These are phyloP conservation scores for Coniochaeta ligniaria DNA, from an alignment of 2,329 filamentous ascomycete genomes.

Conservation along the genomic window DNA sequence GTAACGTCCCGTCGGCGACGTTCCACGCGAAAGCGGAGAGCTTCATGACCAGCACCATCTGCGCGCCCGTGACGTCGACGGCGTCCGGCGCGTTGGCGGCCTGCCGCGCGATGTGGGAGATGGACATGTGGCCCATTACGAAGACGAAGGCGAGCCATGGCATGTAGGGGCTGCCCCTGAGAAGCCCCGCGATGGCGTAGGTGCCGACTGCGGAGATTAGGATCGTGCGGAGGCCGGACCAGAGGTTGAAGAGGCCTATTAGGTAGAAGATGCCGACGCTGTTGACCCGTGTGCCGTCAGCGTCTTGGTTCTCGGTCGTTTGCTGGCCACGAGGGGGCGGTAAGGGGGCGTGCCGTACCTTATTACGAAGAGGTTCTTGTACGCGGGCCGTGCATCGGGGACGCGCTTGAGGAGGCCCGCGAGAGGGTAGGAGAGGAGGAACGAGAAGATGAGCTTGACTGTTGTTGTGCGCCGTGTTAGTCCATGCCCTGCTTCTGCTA, in stretches of 20 bases:
- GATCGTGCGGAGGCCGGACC: conserved; percentile 75
- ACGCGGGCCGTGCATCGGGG: conserved; percentile 73
- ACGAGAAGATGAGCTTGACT: conserved; percentile 92
- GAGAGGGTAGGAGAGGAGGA: conserved; percentile 87
- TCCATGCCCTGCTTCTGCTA: not conserved
- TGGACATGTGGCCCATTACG: conserved; percentile 90
- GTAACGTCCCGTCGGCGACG: conserved; percentile 81
- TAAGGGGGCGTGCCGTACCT: conserved; percentile 37
- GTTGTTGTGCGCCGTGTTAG: conserved; percentile 3
- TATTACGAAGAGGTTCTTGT: conserved; percentile 86
- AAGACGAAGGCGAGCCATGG: conserved; percentile 95
- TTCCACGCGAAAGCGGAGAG: conserved; percentile 97
- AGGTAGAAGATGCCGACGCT: conserved; percentile 85
- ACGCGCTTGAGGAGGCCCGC: conserved; percentile 84
- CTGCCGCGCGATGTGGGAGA: conserved; percentile 82
- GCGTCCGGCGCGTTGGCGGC: conserved; percentile 55
- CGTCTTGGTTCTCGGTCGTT: not conserved
- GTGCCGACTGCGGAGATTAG: conserved; percentile 70
- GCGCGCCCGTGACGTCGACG: conserved; percentile 87
- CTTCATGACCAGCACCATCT: conserved; percentile 99
- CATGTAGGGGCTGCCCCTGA: conserved; percentile 82
- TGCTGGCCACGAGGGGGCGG: not conserved
- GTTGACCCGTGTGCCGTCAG: not conserved
- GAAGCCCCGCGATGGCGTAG: conserved; percentile 75
- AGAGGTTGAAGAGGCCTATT: conserved; percentile 87